Conservation (phyloP, 2,329 filamentous ascomycete species). For the Trichoderma sp. region DNA sequence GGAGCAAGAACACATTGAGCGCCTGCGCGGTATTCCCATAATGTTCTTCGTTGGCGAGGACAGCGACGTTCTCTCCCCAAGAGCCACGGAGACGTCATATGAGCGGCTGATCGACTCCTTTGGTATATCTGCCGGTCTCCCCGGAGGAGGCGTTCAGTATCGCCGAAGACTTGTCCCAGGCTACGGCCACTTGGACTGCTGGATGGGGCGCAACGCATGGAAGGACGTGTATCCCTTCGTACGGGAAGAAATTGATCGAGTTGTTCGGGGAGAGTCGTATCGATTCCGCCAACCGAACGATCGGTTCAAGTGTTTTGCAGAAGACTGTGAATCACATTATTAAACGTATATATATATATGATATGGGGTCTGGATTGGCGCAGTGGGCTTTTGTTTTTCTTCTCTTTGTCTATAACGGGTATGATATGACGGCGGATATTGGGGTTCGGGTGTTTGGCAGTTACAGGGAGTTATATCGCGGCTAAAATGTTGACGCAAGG, state of each 20-base stretch:
- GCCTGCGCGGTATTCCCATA: slow-evolving; percentile 56
- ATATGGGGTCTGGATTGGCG: neutral
- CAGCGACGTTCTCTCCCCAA: slow-evolving; percentile 57
- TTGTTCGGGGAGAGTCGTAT: slow-evolving; percentile 32
- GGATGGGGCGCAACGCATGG: slow-evolving; percentile 62
- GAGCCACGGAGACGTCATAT: slow-evolving; percentile 56
- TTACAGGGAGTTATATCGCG: neutral
- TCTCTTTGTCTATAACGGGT: neutral
- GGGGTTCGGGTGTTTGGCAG: neutral
- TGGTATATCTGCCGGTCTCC: slow-evolving; percentile 37
- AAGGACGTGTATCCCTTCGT: slow-evolving; percentile 61
- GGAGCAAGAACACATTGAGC: slow-evolving; percentile 50
- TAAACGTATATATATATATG: slow-evolving; percentile 40
- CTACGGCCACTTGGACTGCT: slow-evolving; percentile 63
- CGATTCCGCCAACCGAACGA: slow-evolving; percentile 16
- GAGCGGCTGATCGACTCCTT: slow-evolving; percentile 55
- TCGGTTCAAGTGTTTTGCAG: slow-evolving; percentile 2
- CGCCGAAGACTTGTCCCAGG: slow-evolving; percentile 54
- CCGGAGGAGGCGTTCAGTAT: slow-evolving; percentile 45
- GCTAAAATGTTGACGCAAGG: neutral
- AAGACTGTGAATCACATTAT: slow-evolving; percentile 35
- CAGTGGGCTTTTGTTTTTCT: neutral
- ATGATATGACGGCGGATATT: neutral
- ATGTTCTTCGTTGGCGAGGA: slow-evolving; percentile 57
- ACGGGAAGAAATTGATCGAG: slow-evolving; percentile 55